Evolutionary conservation across 495 filamentous ascomycete species (phyloP), one percentile per base, ranked within the genome.

Genomic region (Penicillium lividum): DNA sequence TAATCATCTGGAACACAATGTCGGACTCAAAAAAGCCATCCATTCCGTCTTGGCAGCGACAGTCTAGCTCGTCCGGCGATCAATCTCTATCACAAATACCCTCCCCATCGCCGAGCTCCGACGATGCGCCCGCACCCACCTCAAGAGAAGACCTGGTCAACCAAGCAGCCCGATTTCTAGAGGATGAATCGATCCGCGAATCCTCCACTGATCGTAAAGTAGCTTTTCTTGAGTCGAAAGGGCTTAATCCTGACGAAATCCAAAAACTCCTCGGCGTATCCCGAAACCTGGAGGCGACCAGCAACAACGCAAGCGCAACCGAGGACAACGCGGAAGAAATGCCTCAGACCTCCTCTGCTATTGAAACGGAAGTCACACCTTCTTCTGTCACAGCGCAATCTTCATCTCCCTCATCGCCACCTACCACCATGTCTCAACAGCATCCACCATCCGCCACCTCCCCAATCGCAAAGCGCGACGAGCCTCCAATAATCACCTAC

Each of bases 401-500:
- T 48, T 28, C 54, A 45, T 46, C 50, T 47, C 36, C 31, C 31
- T 30, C 65, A 29, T 49, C 52, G 53, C 27, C 54, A 44, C 46
- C 52, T 52, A 42, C 44, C 57, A 62, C 57, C 22, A 63, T 57
- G 50, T 46, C 63, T 49, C 61, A 63, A 56, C 61, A 56, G 16
- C 66, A 49, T 50, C 42, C 64, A 13, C 44, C 53, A 18, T 13
- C 56, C 40, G 45, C 58, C 60, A 50, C 43, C 15, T 27, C 63
- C 18, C 62, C 74, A 49, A 62, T 72, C 59, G 29, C 70, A 44
- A 45, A 63, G 45, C 75, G 70, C 65, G 83, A 88, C 59, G 76
- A 85, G 22, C 83, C 91, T 25, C 95, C 93, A n/a, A 92, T 98
- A 62, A 89, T 98, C 66, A 98, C 94, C 27, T 98, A 97, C 74